These are phyloP conservation scores for Gossypium aridum DNA, from an alignment of 441 rosid species.

Conservation along the genomic window DNA sequence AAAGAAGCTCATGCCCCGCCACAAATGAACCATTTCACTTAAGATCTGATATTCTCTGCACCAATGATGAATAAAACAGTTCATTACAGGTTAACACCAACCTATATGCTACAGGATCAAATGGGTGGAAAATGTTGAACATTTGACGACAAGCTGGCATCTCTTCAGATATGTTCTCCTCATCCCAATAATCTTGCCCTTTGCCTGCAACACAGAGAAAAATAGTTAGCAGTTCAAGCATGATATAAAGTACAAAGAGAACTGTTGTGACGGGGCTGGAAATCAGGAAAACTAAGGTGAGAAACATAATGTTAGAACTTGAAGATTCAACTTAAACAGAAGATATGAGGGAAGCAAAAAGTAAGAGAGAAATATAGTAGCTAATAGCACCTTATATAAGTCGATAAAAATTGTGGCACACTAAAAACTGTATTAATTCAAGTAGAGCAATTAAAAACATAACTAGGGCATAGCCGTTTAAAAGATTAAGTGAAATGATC, in stretches of 20 bases:
- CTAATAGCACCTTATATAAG: neutral
- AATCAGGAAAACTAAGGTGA: neutral
- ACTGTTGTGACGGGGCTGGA: neutral
- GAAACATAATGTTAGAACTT: neutral
- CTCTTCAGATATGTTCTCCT: slow-evolving; percentile 79
- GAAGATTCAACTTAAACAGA: neutral
- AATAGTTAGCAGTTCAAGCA: slow-evolving; percentile 7
- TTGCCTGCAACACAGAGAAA: slow-evolving; percentile 45
- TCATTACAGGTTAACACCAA: slow-evolving; percentile 15
- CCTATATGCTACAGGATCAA: slow-evolving; percentile 99
- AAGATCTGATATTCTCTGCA: neutral
- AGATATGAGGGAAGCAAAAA: neutral
- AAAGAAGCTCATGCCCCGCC: neutral
- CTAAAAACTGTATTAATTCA: neutral
- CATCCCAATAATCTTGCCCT: slow-evolving; percentile 86
- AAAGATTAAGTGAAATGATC: neutral
- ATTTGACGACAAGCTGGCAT: slow-evolving; percentile 93
- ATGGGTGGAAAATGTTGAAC: slow-evolving; percentile 98
- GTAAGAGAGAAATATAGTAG: neutral
- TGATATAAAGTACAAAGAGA: neutral
- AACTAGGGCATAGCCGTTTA: neutral
- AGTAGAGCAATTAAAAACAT: neutral
- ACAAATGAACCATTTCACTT: neutral
- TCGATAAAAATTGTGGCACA: neutral
- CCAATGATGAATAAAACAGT: slow-evolving; percentile 2